Base-by-base conservation (phyloP, 495 filamentous ascomycete species). In the Parathielavia appendiculata region DNA sequence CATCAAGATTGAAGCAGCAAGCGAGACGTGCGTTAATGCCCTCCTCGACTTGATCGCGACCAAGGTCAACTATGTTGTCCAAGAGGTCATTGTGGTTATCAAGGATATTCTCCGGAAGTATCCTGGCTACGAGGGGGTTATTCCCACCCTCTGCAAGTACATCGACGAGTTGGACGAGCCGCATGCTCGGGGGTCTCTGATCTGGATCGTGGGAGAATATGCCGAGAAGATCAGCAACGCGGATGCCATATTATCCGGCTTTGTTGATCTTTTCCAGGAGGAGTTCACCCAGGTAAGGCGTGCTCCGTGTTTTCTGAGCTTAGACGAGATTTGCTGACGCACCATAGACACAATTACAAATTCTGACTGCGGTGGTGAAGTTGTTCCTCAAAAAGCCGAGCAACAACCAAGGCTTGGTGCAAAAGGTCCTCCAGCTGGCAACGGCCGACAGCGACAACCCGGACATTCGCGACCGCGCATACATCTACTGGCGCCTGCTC, bases 201-300 rank as follows among this genome's bases (percentile, higher is more conserved):
- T 98, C 65, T 98, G 93, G 93, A 97, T 98, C 67, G 92, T 98
- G 10, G 93, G 93, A 46, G 91, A 98, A 70, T 97, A 97, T 70
- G 93, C 95, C 6, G 92, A 97, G 76, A 97, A 97, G 78, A 98
- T 98, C 66, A 95, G 83, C 72, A 97, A 98, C 68, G 93, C 95
- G 2, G 90, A 91, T 57, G 91, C 86, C 1, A 81, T 99, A 9
- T 83, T 99, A 13, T 91, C 97, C 41, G 93, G 97, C 58, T 99
- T 97, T 69, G 75, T 99, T 6, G 89, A 91, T 57, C 87, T 88
- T 5, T 99, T 97, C 76, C 79, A 85, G 19, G 93, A 99, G 60
- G 93, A 99, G 73, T 87, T 90, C 1, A 83, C 96, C 35, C 93
- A 98, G 67, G 66, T 64, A 4, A 41, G 65, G 38, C 17, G 36